Conservation (phyloP, 176 grass and related monocot species). For the Bonia amplexicaulis region DNA sequence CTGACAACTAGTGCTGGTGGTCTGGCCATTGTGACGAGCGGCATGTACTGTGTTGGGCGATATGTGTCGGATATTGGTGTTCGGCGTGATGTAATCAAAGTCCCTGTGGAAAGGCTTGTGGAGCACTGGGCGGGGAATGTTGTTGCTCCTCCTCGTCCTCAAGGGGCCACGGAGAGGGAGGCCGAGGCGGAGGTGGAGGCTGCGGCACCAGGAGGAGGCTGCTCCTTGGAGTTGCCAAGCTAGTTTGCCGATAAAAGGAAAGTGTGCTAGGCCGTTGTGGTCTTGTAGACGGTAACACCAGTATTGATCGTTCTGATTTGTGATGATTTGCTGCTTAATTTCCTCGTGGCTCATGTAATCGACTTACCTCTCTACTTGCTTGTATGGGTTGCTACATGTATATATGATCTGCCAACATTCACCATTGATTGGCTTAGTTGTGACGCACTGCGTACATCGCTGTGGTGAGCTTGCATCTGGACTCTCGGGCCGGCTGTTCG, state of each 20-base stretch:
- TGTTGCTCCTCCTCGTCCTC: not conserved
- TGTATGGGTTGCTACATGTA: slow-evolving; percentile 18
- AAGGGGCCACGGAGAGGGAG: not conserved
- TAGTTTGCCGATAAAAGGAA: not conserved
- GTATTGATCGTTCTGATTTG: not conserved
- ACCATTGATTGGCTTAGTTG: no score
- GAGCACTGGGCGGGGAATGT: slow-evolving; percentile 17
- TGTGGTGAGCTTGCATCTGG: no score
- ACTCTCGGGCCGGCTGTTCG: no score
- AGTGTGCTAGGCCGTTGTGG: not conserved
- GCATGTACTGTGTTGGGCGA: slow-evolving; percentile 54
- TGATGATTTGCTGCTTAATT: not conserved
- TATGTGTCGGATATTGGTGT: slow-evolving; percentile 56
- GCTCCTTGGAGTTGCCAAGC: not conserved
- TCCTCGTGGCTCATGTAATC: not conserved
- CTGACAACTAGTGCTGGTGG: slow-evolving; percentile 42
- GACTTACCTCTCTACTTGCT: slow-evolving; percentile 31
- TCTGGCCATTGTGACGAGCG: slow-evolving; percentile 40
- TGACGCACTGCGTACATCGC: no score
- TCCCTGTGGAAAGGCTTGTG: slow-evolving; percentile 50
- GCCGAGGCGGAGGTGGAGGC: no score
- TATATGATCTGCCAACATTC: no score
- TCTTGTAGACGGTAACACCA: not conserved
- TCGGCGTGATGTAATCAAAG: slow-evolving; percentile 57
- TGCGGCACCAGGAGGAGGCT: not conserved